Conservation (phyloP, 179 eudicot species). For the Dionaea muscipula region DNA sequence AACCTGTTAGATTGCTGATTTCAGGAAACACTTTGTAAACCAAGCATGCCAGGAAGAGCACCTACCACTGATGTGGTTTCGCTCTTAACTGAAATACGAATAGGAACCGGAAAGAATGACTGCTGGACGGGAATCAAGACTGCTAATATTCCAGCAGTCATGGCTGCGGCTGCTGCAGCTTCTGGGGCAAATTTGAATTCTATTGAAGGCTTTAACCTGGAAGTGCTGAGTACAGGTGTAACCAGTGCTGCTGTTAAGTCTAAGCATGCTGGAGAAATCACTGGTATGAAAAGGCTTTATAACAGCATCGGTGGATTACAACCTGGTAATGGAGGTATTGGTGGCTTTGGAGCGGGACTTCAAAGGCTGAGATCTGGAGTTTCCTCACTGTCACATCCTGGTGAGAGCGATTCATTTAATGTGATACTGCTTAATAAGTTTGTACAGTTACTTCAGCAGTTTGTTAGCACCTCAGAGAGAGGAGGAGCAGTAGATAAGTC, state of each 20-base stretch:
- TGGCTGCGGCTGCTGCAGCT: constrained; percentile 98
- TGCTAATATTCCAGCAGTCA: constrained; percentile 97
- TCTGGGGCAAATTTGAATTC: constrained; percentile 78
- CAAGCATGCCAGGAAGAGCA: constrained; percentile 64
- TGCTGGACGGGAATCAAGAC: constrained; percentile 75
- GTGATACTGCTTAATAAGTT: constrained; percentile 78
- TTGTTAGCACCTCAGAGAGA: constrained; percentile 76
- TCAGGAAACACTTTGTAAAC: constrained; percentile 94
- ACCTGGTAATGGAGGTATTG: constrained; percentile 44
- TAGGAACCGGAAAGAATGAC: constrained; percentile 90
- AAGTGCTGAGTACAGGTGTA: constrained; percentile 87
- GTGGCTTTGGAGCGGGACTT: constrained; percentile 44
- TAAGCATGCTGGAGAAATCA: constrained; percentile 96
- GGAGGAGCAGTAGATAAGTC: constrained; percentile 73
- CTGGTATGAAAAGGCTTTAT: constrained; percentile 91
- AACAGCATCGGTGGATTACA: constrained; percentile 78
- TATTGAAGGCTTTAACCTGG: constrained; percentile 79
- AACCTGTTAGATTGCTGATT: constrained; percentile 6
- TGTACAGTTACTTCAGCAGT: constrained; percentile 78
- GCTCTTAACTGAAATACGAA: constrained; percentile 80
- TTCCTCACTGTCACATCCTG: constrained; percentile 28
- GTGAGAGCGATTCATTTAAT: constrained; percentile 62
- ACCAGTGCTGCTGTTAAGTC: constrained; percentile 88
- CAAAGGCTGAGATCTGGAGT: constrained; percentile 50
- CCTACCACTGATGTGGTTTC: constrained; percentile 90